These are phyloP conservation scores for Anthracocystis setariae DNA, from an alignment of 1,284 basidiomycete genomes.

Conservation along the genomic window DNA sequence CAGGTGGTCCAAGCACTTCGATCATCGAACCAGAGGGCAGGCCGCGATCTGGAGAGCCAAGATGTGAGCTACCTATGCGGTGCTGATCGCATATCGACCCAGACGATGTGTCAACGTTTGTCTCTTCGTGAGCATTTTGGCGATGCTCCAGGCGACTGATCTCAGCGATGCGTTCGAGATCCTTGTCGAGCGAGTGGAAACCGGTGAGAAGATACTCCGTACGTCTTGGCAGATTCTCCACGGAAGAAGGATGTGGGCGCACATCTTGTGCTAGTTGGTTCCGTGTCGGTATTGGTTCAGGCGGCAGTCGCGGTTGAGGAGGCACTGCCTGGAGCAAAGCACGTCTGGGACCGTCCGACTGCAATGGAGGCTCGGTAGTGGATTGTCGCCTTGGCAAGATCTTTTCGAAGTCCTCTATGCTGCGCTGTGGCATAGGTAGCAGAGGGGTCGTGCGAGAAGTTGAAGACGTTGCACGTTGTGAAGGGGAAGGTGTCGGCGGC, in stretches of 20 bases:
- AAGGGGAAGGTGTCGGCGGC: conserved; percentile 23
- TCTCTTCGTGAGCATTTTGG: conserved; percentile 1
- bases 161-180: conserved; percentile 31
- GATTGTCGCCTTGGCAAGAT: conserved; percentile 17
- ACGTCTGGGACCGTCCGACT: conserved; percentile 5
- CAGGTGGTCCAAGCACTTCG: conserved; percentile 40
- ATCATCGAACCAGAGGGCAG: conserved; percentile 38
- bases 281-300: not conserved
- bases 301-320: conserved; percentile 15
- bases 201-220: conserved; percentile 19
- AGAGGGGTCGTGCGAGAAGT: conserved; percentile 1
- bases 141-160: conserved; percentile 18
- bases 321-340: conserved; percentile 27
- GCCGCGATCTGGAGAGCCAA: conserved; percentile 18
- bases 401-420: conserved; percentile 25
- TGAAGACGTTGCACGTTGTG: conserved; percentile 6
- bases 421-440: conserved; percentile 35
- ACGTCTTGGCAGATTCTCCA: conserved; percentile 8
- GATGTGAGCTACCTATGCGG: not conserved
- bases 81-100: not conserved
- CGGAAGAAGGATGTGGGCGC: not conserved
- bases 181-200: conserved; percentile 31
- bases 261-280: not conserved
- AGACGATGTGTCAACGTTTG: not conserved
- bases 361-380: not conserved